Evolutionary conservation across 1,284 basidiomycete species (phyloP).

Genomic region (Leucoagaricus sp.): DNA sequence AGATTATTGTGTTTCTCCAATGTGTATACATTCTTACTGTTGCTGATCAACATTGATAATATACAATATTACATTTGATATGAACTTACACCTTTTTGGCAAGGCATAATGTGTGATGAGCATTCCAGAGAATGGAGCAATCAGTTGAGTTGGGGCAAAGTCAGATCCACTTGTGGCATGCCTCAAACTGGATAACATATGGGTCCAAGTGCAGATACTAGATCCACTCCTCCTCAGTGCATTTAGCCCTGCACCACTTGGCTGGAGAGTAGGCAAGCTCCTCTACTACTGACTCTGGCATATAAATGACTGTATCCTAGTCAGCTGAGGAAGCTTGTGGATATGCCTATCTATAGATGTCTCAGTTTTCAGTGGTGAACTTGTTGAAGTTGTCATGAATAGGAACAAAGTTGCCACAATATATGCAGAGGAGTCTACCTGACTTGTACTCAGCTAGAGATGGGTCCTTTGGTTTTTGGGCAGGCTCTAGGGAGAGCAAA

Average conservation of each 20-base stretch:
- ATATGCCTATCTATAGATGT: constrained; percentile 49
- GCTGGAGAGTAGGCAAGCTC: constrained; percentile 41
- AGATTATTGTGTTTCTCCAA: constrained; percentile 58
- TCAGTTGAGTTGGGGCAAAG: constrained; percentile 80
- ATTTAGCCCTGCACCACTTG: constrained; percentile 71
- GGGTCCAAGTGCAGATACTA: constrained; percentile 71
- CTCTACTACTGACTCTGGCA: constrained; percentile 11
- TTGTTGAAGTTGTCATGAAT: constrained; percentile 64
- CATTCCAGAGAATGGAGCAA: constrained; percentile 82
- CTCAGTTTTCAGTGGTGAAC: constrained; percentile 70
- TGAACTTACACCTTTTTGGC: constrained; percentile 62
- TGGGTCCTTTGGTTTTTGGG: not conserved
- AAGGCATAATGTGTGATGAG: constrained; percentile 71
- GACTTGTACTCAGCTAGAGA: constrained; percentile 47
- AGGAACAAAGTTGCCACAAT: constrained; percentile 58
- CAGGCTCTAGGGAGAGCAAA: not conserved
- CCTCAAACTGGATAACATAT: constrained; percentile 76
- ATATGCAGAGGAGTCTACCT: constrained; percentile 63
- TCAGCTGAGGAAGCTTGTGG: not conserved
- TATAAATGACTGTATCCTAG: constrained; percentile 10
- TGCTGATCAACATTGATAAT: constrained; percentile 31
- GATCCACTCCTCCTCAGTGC: constrained; percentile 78
- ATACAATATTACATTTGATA: not conserved
- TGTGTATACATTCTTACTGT: constrained; percentile 53
- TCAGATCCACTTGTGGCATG: constrained; percentile 82